These are phyloP conservation scores for Cichorium intybus DNA, from an alignment of 140 eudicot genomes.

Conservation along the genomic window DNA sequence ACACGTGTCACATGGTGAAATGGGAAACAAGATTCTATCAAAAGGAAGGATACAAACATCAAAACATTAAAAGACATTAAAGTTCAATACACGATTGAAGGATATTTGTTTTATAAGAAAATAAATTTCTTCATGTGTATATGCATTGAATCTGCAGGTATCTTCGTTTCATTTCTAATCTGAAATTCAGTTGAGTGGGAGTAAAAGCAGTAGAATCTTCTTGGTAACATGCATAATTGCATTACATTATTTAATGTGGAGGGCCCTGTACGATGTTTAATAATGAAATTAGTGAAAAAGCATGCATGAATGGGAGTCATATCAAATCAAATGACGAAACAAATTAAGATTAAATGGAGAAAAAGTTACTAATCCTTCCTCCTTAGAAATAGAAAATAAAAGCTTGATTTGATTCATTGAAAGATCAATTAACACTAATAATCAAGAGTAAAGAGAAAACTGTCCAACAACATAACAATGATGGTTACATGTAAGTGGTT, in stretches of 20 bases:
- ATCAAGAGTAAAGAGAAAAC: too few relatives aligned
- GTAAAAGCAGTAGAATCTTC: background rate
- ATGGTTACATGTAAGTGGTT: too few relatives aligned
- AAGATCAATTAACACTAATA: background rate
- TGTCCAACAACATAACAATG: too few relatives aligned
- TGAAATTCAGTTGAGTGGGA: background rate
- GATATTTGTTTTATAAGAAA: background rate
- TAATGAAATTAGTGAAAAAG: background rate
- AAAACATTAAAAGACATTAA: too few relatives aligned
- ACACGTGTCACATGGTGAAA: background rate
- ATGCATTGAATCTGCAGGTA: background rate
- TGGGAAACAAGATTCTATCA: background rate
- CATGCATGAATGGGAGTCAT: background rate
- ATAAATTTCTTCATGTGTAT: background rate
- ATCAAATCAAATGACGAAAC: background rate
- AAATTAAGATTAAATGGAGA: background rate
- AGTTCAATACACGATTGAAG: background rate
- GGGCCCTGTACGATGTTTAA: too few relatives aligned
- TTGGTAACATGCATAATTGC: background rate
- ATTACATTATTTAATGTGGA: background rate
- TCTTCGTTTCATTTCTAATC: background rate
- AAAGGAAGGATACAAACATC: background rate
- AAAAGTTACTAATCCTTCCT: background rate
- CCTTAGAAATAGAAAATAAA: too few relatives aligned
- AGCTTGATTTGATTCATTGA: background rate